These are phyloP conservation scores for Escallonia rubra DNA, from an alignment of 129 eudicot genomes.

Conservation along the genomic window DNA sequence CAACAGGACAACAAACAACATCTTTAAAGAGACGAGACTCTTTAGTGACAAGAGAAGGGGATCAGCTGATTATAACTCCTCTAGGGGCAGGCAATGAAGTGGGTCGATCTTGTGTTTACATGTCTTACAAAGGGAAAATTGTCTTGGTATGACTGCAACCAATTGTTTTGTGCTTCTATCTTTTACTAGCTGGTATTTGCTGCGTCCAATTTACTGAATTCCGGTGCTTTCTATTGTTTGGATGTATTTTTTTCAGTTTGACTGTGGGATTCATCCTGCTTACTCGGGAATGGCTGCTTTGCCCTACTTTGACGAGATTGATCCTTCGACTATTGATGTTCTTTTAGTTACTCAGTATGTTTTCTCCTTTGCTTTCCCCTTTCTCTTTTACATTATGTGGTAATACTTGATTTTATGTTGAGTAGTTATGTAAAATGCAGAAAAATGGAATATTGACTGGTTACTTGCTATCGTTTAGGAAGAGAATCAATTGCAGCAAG, in stretches of 20 bases:
- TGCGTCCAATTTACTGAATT: not conserved
- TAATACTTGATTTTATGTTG: not conserved
- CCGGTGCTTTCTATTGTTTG: not conserved
- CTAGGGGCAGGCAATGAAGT: constrained; percentile 98
- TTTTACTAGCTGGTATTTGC: not conserved
- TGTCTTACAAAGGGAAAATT: constrained; percentile 93
- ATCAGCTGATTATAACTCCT: constrained; percentile 75
- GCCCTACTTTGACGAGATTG: constrained; percentile 97
- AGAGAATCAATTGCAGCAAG: too few species aligned
- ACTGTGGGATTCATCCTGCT: constrained; percentile 97
- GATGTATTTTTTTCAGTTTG: constrained; percentile 43
- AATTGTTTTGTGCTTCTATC: not conserved
- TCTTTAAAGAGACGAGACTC: constrained; percentile 68
- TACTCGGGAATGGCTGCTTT: constrained; percentile 98
- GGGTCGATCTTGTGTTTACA: constrained; percentile 86
- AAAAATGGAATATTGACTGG: too few species aligned
- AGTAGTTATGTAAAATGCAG: too few species aligned
- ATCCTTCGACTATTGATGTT: constrained; percentile 84
- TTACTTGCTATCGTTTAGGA: too few species aligned
- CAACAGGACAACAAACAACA: constrained; percentile 47
- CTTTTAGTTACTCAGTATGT: constrained; percentile 93
- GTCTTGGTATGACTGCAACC: constrained; percentile 40
- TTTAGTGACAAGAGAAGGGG: constrained; percentile 54
- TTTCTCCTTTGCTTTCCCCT: not conserved
- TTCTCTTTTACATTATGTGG: not conserved